Evolutionary conservation across 2,329 filamentous ascomycete genomes (phyloP), one percentile per base, ranked within the genome.

Genomic region (Clonostachys byssicola): DNA sequence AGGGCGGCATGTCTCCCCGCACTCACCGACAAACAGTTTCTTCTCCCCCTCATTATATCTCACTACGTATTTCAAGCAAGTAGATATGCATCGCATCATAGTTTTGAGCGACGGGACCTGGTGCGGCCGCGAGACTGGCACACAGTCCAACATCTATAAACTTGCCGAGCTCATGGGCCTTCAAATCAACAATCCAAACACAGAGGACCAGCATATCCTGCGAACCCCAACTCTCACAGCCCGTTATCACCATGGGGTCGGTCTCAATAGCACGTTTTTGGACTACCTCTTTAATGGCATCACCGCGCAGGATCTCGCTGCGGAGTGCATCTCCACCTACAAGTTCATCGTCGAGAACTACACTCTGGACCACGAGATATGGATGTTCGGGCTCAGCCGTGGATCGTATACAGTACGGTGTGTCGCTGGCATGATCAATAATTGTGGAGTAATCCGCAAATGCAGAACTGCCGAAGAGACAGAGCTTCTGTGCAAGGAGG

Each of bases 391-490:
- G n/a, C 23, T 56, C 14, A 59, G 56, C 6, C 49, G 58, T n/a
- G 59, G 59, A 13, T 51, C 59, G 4, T 60, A 52, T 38, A 51
- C 55, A 10, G 54, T 56, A 5, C 52, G 59, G 1, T 56, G 45
- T 6, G 55, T 61, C 0, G 58, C 54, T 2, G 57, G 58, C 2
- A 54, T 60, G 56, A 60, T 61, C 42, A 61, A 61, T 53, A 61
- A 60, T 47, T 61, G 56, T 47, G 59, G 59, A 38, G 56, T 61
- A 13, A 36, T 58, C 43, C 52, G 53, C 4, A 49, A 45, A 4
- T 38, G 48, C 9, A 50, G 38, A 12, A 48, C 52, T 16, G 14
- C 14, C 36, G 14, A 8, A n/a, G 14, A n/a, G 12, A 39, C 14
- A 12, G 34, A 45, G 2, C 44, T 43, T 12, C 51, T 57, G 14